Conservation (phyloP, 169 alveolate species). For the Toxoplasma gondii region DNA sequence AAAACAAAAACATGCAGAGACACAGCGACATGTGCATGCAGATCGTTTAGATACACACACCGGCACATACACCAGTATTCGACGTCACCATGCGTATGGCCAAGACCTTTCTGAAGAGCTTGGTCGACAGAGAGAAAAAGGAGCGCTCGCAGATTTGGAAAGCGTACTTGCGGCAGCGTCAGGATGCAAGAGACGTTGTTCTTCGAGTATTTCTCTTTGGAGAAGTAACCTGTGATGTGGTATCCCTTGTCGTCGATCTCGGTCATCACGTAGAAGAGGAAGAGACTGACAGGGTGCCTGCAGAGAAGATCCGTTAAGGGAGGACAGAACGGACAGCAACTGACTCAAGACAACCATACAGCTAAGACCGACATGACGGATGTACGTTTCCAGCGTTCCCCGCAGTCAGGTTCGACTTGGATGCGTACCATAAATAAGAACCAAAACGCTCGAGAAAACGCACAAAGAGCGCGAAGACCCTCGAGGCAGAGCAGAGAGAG, state of each 20-base stretch:
- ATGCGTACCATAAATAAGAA: too few relatives aligned
- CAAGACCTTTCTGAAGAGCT: too few relatives aligned
- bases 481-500: too few relatives aligned
- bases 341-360: background rate
- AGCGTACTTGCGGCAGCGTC: constrained; percentile 85
- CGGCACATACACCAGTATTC: too few relatives aligned
- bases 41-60: too few relatives aligned
- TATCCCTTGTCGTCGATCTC: constrained; percentile 90
- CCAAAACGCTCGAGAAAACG: too few relatives aligned
- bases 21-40: too few relatives aligned
- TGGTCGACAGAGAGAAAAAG: background rate
- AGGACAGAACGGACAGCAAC: background rate
- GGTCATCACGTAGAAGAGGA: constrained; percentile 94
- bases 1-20: too few relatives aligned
- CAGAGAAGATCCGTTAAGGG: background rate
- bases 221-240: constrained; percentile 91
- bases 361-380: background rate
- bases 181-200: constrained; percentile 91
- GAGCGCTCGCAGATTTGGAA: background rate
- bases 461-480: too few relatives aligned
- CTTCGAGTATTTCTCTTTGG: constrained; percentile 89
- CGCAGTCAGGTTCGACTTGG: too few relatives aligned
- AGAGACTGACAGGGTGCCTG: constrained; percentile 84
- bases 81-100: too few relatives aligned
- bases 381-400: background rate